Conservation (phyloP, 139 green algal genomes). For the Chlamydomonas asymmetrica region DNA sequence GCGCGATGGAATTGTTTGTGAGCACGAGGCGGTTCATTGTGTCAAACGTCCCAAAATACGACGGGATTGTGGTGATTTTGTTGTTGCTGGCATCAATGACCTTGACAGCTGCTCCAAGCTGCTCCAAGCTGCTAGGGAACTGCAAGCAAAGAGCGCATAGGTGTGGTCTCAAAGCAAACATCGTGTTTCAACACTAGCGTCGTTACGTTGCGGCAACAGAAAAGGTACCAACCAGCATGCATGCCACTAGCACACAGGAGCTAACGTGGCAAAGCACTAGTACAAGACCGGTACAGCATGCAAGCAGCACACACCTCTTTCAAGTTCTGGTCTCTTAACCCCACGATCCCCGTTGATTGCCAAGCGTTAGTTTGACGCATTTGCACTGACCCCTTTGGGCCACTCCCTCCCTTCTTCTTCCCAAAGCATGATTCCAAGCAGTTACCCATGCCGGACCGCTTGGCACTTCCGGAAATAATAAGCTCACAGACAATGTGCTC, state of each 20-base stretch:
- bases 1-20: not conserved
- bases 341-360: constrained; percentile 18
- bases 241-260: too few relatives aligned
- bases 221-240: too few relatives aligned
- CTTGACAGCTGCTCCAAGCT: not conserved
- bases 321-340: constrained; percentile 7
- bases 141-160: too few relatives aligned
- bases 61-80: not conserved
- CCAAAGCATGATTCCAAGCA: constrained; percentile 11
- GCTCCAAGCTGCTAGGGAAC: not conserved
- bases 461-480: too few relatives aligned
- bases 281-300: too few relatives aligned
- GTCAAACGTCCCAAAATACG: not conserved
- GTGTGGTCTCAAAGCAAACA: too few relatives aligned
- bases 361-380: constrained; percentile 7
- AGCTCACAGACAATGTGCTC: too few relatives aligned
- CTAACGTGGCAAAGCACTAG: too few relatives aligned
- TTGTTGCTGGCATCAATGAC: constrained; percentile 26
- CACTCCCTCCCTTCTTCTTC: too few relatives aligned
- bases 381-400: constrained; percentile 7
- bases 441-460: constrained; percentile 23
- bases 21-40: constrained; percentile 15
- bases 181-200: too few relatives aligned
- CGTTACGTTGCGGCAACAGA: too few relatives aligned
- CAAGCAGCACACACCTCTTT: too few relatives aligned